phyloP scores from a whole-genome alignment of 2,329 filamentous ascomycete species.

The Rhynchosporium agropyri region DNA sequence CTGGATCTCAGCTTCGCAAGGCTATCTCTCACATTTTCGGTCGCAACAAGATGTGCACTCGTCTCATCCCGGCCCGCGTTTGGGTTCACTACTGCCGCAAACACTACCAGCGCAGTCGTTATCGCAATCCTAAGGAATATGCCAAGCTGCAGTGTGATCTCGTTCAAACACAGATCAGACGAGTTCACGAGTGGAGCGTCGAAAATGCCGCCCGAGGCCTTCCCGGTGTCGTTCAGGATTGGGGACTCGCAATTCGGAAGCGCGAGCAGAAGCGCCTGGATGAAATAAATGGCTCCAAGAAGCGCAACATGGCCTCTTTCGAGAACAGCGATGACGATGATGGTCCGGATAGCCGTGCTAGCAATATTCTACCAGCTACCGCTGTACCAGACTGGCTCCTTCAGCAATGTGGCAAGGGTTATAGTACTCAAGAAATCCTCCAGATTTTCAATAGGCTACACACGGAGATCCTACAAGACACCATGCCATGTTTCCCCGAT shows the following conservation, averaged over 20 bases:
- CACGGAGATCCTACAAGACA: conserved; percentile 42
- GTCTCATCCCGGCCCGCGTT: conserved; percentile 66
- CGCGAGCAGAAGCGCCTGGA: conserved; percentile 63
- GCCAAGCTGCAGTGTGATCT: conserved; percentile 65
- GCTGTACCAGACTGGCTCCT: conserved; percentile 43
- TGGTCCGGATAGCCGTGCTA: conserved; percentile 28
- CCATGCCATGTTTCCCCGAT: conserved; percentile 45
- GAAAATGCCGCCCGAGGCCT: conserved; percentile 46
- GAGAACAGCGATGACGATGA: conserved; percentile 37
- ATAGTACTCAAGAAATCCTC: conserved; percentile 43
- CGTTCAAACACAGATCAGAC: conserved; percentile 62
- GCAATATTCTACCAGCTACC: conserved; percentile 34
- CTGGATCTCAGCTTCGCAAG: conserved; percentile 66
- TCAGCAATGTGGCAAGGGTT: conserved; percentile 40
- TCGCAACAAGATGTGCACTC: conserved; percentile 77
- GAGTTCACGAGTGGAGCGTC: conserved; percentile 65
- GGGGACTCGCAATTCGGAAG: conserved; percentile 65
- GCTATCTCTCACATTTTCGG: conserved; percentile 82
- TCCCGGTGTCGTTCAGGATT: conserved; percentile 55
- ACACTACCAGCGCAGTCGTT: conserved; percentile 77
- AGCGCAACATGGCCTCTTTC: conserved; percentile 34
- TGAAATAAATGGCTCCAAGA: conserved; percentile 41
- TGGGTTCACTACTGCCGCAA: conserved; percentile 82
- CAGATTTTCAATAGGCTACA: conserved; percentile 45
- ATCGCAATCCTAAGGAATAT: conserved; percentile 65